Evolutionary conservation across 2,329 filamentous ascomycete species (phyloP), one percentile per base, ranked within the genome.

Genomic region (Aspergillus ibericus): DNA sequence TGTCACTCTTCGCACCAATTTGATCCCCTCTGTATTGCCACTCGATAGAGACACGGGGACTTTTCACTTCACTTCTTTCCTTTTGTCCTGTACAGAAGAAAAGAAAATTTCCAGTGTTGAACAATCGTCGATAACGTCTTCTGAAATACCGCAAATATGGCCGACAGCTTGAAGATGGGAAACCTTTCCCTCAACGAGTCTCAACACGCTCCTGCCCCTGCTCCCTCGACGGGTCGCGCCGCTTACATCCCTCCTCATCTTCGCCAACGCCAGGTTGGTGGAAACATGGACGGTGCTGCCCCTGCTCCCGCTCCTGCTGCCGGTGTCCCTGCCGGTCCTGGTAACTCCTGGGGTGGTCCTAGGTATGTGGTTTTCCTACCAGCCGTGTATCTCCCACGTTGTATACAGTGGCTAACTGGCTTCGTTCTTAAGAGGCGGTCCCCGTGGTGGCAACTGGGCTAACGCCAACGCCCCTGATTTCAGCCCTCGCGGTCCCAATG

Each of bases 181-280:
- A 72, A 72, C 66, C 66, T 76, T 53, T 72, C 74, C 65, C 78
- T 88, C 68, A 83, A 85, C 74, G 85, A 88, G 66, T 85, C 83
- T 61, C 82, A 86, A 77, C 85, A 87, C 73, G 85, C 83, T 58
- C 75, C 76, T 53, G 62, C 59, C 53, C 77, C 79, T 71, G 75
- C 75, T 61, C 76, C 78, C 68, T 75, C 75, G 66, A 73, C 75
- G 60, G 82, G 83, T 68, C 85, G 84, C 71, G 80, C 83, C 74
- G 82, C 85, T 68, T 88, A 88, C 76, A 87, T 88, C 67, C 85
- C 85, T 70, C 85, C 85, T 68, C 85, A 88, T 74, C 82, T 87
- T 65, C 83, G 85, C 65, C 71, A 74, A 55, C 75, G 74, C 60
- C 67, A 68, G 55, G 66, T 67, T 59, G 72, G 73, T 58, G 70